Evolutionary conservation across 1,139 yeast species (phyloP), one percentile per base, ranked within the genome.

Genomic region (Yamadazyma atmosphaerica): DNA sequence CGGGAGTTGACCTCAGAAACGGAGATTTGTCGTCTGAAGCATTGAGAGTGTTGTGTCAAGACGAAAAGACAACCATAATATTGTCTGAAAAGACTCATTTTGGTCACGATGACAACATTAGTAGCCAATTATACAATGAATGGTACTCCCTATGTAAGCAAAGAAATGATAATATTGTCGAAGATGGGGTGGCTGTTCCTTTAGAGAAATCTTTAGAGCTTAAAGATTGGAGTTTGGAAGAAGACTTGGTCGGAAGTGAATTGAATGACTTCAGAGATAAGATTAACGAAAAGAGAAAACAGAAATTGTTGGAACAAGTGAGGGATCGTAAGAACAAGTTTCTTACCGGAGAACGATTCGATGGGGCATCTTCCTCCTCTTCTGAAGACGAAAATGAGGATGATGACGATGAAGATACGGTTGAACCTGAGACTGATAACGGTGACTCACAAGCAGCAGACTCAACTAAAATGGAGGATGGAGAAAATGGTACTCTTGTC

Each of bases 21-120:
- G 95, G 95, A 0, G 83, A 86, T 19, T 65, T 74, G 33, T 71
- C 92, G 0, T 68, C 79, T 15, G 69, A 73, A 31, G 76, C 80
- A 1, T 72, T 90, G 40, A 66, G 74, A 30, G 72, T 70, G 31
- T 56, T 86, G 24, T 83, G 94, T 54, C 68, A 71, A 19, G 80
- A 78, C 50, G 85, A 81, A 28, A 76, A 75, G 39, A 82, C 86
- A 2, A 79, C 95, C 0, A 71, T 89, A 2, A 67, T 90, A 3
- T 58, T 92, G 39, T 88, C 97, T 0, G 95, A 88, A 51, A 77
- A 77, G 47, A 54, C 65, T 5, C 59, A 63, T 17, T 60, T 58
- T 42, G 67, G 65, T 3, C 33, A 38, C 7, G 61, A 57, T 23
- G 44, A 56, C 29, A 58, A 61, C 22, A 54, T 69, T 13, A 61